Evolutionary conservation across 805 yeast species (phyloP), one percentile per base, ranked within the genome.

Genomic region (Spathaspora girioi): DNA sequence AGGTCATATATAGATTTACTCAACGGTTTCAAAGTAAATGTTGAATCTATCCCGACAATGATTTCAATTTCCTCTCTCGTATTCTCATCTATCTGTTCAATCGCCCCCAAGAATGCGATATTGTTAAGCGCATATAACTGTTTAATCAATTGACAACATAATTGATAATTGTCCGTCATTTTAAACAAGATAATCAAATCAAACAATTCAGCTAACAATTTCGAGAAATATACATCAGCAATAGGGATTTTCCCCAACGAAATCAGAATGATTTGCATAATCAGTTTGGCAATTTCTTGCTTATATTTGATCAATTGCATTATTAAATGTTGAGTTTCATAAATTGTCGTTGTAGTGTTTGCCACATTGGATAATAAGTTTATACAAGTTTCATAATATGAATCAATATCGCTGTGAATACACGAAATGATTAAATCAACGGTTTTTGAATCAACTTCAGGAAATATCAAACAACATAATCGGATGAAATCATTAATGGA

Each of bases 281-380:
- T 53, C 60, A 58, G 62, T 12, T 53, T 48, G 18, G 68, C 57
- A 14, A 75, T 64, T 1, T 52, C 60, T 10, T 64, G 56, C 50
- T 72, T 72, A 51, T 55, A 64, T 42, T 67, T 65, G 20, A 71
- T 68, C 9, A 72, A 58, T 54, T 73, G 80, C 65, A 67, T 68
- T 3, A 70, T 61, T 51, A 71, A 60, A 17, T 61, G 65, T 27
- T 63, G 65, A 18, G 66, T 66, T 35, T 63, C 69, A 26, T 60
- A 55, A 23, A 23, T 23, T 32, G 70, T 66, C 45, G 63, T 64
- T 7, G 69, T 63, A 18, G 68, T 56, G 50, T 70, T 67, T n/a
- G 64, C 62, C 2, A 72, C 59, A 38, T 63, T 60, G 1, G 67
- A 60, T 10, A 75, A 57, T 31, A 74, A 49, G 26, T 55, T 57